phyloP scores from a whole-genome alignment of 495 filamentous ascomycete genomes.

The Glarea lozoyensis region DNA sequence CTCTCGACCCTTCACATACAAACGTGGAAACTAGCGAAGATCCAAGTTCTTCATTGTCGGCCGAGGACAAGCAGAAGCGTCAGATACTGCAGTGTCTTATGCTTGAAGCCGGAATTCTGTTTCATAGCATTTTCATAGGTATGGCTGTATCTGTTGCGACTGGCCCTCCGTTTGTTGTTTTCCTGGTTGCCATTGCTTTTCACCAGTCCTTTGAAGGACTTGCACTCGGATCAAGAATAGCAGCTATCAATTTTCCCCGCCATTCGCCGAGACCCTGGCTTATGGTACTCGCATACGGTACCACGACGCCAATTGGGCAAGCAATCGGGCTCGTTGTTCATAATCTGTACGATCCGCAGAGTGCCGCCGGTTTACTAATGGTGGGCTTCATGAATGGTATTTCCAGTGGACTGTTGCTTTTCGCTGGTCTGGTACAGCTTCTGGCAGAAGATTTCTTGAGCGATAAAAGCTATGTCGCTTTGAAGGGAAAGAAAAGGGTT shows the following conservation, averaged over 20 bases:
- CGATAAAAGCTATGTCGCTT: constrained; percentile 69
- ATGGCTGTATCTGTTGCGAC: constrained; percentile 82
- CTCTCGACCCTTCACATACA: constrained; percentile 2
- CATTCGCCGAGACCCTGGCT: constrained; percentile 64
- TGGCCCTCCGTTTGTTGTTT: constrained; percentile 67
- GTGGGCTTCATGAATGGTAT: constrained; percentile 93
- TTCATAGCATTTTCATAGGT: constrained; percentile 83
- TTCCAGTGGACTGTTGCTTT: constrained; percentile 75
- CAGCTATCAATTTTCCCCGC: constrained; percentile 51
- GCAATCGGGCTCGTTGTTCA: constrained; percentile 78
- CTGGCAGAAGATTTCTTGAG: constrained; percentile 90
- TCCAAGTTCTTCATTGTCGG: constrained; percentile 10
- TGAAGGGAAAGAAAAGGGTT: constrained; percentile 62
- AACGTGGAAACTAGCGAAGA: constrained; percentile 1
- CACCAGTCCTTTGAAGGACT: constrained; percentile 73
- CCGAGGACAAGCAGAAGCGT: constrained; percentile 42
- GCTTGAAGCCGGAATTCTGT: constrained; percentile 77
- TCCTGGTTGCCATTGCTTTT: constrained; percentile 73
- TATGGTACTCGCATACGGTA: constrained; percentile 90
- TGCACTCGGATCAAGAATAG: constrained; percentile 65
- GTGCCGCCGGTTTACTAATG: constrained; percentile 74
- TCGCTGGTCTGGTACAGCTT: constrained; percentile 85
- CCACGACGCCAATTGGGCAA: constrained; percentile 86
- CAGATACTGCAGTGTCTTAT: constrained; percentile 71
- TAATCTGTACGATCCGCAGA: constrained; percentile 74